Percentiles rank a stretch among this genome's conserved stretches.
Evolutionary conservation across 148 eudicot species (phyloP).

Genomic region (Selenicereus undatus): DNA sequence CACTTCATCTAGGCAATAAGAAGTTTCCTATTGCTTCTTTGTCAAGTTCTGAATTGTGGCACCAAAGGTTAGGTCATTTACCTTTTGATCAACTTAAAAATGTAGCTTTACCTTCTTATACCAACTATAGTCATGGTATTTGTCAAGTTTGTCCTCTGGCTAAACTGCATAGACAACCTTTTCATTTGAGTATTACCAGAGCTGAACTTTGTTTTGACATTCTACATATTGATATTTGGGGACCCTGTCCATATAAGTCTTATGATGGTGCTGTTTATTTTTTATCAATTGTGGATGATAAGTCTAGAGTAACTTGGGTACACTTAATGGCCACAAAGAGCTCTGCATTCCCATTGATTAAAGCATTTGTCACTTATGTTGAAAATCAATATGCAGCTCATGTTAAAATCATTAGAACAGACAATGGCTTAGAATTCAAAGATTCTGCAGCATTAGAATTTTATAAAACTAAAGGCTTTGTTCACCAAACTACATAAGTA

Average conservation of each 20-base stretch:
- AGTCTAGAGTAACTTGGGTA: background rate
- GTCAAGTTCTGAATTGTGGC: background rate
- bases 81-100: background rate
- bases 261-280: background rate
- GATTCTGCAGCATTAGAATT: background rate
- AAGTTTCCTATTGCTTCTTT: background rate
- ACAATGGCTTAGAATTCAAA: constrained; percentile 13
- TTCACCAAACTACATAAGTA: background rate
- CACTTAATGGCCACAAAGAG: background rate
- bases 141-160: background rate
- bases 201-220: background rate
- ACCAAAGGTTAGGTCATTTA: background rate
- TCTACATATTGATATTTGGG: background rate
- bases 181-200: background rate
- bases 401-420: constrained; percentile 13
- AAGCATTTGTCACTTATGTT: background rate
- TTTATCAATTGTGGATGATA: background rate
- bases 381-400: background rate
- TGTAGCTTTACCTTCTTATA: background rate
- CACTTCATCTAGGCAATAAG: background rate
- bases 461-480: background rate
- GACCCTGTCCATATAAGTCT: background rate
- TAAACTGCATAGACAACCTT: background rate
- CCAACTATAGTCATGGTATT: background rate
- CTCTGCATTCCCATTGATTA: background rate